Evolutionary conservation across 1,284 basidiomycete genomes (phyloP).

Genomic region (Marasmius fiardii): DNA sequence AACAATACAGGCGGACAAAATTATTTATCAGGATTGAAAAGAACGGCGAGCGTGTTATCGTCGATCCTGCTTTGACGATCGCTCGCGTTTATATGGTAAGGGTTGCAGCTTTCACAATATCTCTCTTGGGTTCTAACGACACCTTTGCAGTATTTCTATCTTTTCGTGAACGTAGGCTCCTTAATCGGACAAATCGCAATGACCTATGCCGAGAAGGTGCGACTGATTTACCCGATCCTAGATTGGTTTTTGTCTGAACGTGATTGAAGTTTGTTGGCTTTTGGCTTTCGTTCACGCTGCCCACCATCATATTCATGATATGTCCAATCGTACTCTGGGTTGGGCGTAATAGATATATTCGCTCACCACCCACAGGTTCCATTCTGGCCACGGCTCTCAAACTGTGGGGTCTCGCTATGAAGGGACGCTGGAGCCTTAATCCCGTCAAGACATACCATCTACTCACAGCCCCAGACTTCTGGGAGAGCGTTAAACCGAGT

Average conservation of each 20-base stretch:
- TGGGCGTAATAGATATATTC: constrained; percentile 65
- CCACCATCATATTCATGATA: constrained; percentile 64
- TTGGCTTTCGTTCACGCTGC: constrained; percentile 68
- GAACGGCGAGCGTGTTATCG: constrained; percentile 74
- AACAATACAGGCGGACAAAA: constrained; percentile 65
- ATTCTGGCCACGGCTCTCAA: constrained; percentile 56
- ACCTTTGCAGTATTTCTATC: constrained; percentile 61
- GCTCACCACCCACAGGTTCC: constrained; percentile 75
- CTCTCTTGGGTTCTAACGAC: not conserved
- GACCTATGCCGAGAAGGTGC: constrained; percentile 70
- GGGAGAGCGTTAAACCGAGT: constrained; percentile 78
- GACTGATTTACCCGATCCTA: not conserved
- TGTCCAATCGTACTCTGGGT: constrained; percentile 68
- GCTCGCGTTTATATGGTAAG: constrained; percentile 70
- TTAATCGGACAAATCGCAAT: constrained; percentile 68
- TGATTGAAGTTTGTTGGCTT: constrained; percentile 60
- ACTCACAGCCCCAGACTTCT: constrained; percentile 64
- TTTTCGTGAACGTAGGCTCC: constrained; percentile 78
- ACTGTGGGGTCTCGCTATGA: constrained; percentile 47
- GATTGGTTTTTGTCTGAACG: not conserved
- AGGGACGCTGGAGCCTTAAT: constrained; percentile 59
- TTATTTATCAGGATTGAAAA: constrained; percentile 52
- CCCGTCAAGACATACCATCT: constrained; percentile 45
- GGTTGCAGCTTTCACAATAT: not conserved
- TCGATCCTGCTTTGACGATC: constrained; percentile 75